Base-by-base conservation (phyloP, 2,329 filamentous ascomycete genomes). In the Fusarium tjaetaba region DNA sequence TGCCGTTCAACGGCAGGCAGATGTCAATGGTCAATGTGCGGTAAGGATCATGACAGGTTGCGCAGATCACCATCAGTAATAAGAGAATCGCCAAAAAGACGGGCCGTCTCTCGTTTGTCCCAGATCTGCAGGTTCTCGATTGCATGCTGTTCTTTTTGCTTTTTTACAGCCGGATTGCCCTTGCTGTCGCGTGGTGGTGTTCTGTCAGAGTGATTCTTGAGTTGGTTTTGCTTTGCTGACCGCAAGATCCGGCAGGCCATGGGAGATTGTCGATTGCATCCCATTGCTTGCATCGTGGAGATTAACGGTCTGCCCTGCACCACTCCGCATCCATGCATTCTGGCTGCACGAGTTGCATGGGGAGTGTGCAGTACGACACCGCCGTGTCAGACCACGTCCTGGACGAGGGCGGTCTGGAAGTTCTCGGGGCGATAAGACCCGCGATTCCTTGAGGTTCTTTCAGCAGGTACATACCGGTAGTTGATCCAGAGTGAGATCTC, bases 371-470 rank as follows among this genome's bases (percentile, higher is more conserved):
- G 53, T 30, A 38, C 46, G 55, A 55, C 63, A 68, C 63, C 61
- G 36, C 65, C 46, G 41, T 30, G 46, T 68, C 63, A 68, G 55
- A 43, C 55, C 65, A 57, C 41, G 41, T 68, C 61, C 57, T 59
- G 46, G 38, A 55, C 18, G 45, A 36, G 61, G 62, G 71, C 71
- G 71, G 71, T 73, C 71, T 73, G 71, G 62, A 45, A 65, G 58
- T 61, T 74, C 41, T 74, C 71, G 58, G 71, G 41, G 55, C 57
- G 71, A 52, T 59, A 49, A 70, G 46, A 60, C 65, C 51, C 41
- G 61, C 26, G 52, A 32, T 57, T 30, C 36, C 60, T 15, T 51
- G 24, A 22, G 53, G 30, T 24, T 55, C 32, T 41, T 42, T 16
- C 30, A 51, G 20, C 36, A 49, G 42, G n/a, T 26, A 20, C 38